Percentiles rank a stretch among this genome's conserved stretches.
Conservation (phyloP, 345 rosid species). For the Eucalyptus rudis region DNA sequence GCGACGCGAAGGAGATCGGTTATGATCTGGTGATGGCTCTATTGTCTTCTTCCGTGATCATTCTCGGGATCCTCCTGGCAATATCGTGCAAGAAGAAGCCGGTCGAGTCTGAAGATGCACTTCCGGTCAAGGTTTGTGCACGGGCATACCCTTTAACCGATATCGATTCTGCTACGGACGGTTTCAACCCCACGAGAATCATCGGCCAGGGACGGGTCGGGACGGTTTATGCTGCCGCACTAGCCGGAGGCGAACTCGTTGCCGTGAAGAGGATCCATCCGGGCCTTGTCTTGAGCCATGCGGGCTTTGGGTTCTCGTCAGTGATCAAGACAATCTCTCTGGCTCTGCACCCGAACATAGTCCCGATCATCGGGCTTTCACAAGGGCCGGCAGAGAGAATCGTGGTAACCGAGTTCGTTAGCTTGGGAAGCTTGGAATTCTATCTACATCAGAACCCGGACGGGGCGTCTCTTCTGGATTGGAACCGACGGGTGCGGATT, state of each 20-base stretch:
- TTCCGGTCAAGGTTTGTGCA: slow-evolving; percentile 17
- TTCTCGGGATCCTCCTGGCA: slow-evolving; percentile 29
- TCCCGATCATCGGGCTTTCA: slow-evolving; percentile 49
- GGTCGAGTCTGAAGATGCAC: slow-evolving; percentile 29
- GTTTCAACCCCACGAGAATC: slow-evolving; percentile 43
- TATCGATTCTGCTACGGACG: slow-evolving; percentile 60
- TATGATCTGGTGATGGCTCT: slow-evolving; percentile 34
- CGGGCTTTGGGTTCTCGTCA: slow-evolving; percentile 51
- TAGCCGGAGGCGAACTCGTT: slow-evolving; percentile 24
- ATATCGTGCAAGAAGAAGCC: slow-evolving; percentile 46
- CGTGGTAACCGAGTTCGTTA: slow-evolving; percentile 39
- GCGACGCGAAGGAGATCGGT: slow-evolving; percentile 20
- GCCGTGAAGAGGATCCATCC: slow-evolving; percentile 76
- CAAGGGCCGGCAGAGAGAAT: slow-evolving; percentile 92
- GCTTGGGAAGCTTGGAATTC: slow-evolving; percentile 31
- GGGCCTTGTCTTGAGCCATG: slow-evolving; percentile 52
- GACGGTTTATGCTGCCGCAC: slow-evolving; percentile 45
- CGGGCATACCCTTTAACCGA: slow-evolving; percentile 38
- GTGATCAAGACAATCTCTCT: slow-evolving; percentile 49
- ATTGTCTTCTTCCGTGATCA: slow-evolving; percentile 22
- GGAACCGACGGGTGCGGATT: slow-evolving; percentile 47
- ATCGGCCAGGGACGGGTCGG: slow-evolving; percentile 59
- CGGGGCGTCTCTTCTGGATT: slow-evolving; percentile 35
- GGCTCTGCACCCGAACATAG: slow-evolving; percentile 55
- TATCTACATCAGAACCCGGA: slow-evolving; percentile 38